Percentiles rank a stretch among this genome's conserved stretches.
These are phyloP conservation scores for Nicotiana tomentosiformis DNA, from an alignment of 257 asterid species.

Conservation along the genomic window DNA sequence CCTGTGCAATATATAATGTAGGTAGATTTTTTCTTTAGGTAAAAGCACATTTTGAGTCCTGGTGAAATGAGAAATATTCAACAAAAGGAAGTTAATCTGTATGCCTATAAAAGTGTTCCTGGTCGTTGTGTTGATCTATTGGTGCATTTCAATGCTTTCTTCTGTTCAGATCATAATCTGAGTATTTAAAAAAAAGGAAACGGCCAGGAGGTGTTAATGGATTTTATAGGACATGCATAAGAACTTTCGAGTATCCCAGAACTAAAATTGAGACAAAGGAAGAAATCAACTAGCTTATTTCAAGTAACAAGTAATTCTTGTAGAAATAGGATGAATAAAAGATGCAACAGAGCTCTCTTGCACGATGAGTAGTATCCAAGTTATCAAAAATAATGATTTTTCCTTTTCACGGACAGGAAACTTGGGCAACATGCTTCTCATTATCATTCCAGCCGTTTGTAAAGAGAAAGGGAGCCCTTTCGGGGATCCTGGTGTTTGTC, in stretches of 20 bases:
- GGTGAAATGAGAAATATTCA: background rate
- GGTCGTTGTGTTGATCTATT: background rate
- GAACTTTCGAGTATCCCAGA: background rate
- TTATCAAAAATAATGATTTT: background rate
- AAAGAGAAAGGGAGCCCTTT: slow-evolving; percentile 87
- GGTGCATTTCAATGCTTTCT: background rate
- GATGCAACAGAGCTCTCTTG: background rate
- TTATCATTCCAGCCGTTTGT: slow-evolving; percentile 88
- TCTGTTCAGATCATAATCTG: background rate
- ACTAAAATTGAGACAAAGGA: background rate
- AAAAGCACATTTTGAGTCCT: background rate
- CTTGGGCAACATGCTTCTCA: slow-evolving; percentile 80
- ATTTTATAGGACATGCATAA: background rate
- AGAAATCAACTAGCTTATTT: background rate
- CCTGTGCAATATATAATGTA: background rate
- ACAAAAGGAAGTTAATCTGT: background rate
- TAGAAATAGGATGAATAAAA: background rate
- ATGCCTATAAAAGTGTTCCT: background rate
- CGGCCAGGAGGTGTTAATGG: background rate
- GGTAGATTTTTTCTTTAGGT: background rate
- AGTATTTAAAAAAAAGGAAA: background rate
- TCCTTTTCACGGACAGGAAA: slow-evolving; percentile 46
- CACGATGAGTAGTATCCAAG: background rate
- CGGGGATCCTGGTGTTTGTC: slow-evolving; percentile 62
- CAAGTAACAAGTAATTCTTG: background rate